A percentile compares a stretch with the other conserved stretches of the same genome.
Conservation (phyloP, 2,329 filamentous ascomycete species). For the Trichophyton simii region DNA sequence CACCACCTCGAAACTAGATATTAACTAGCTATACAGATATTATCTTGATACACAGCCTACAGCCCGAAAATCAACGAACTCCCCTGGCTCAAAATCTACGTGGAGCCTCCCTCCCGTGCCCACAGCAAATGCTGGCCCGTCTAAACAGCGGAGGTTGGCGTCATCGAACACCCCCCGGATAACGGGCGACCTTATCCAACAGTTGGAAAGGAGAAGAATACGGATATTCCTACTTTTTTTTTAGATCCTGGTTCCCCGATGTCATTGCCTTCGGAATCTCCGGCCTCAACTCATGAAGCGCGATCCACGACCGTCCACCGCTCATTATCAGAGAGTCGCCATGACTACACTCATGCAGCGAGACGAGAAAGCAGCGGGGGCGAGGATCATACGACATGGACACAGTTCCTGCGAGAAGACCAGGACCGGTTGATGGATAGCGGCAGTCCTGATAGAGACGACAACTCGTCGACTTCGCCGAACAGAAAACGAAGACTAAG, state of each 20-base stretch:
- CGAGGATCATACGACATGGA: conserved; percentile 6
- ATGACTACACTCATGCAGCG: not conserved
- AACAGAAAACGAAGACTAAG: conserved; percentile 8
- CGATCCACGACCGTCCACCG: not conserved
- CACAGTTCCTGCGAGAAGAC: conserved; percentile 8
- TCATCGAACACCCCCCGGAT: conserved; percentile 13
- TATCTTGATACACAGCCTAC: not conserved
- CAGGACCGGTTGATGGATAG: not conserved
- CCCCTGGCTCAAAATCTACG: conserved; percentile 8
- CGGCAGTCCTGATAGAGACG: not conserved
- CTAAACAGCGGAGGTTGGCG: conserved; percentile 24
- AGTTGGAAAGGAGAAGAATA: not conserved
- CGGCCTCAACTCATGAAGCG: not conserved
- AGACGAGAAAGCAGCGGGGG: not conserved
- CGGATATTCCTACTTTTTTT: not conserved
- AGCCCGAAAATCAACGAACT: not conserved
- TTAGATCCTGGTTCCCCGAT: not conserved
- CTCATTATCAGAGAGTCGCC: not conserved
- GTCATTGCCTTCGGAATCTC: not conserved
- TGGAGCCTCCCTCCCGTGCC: conserved; percentile 18
- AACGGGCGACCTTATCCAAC: not conserved
- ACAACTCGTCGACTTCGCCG: not conserved
- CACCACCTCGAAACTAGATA: not conserved
- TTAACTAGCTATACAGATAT: not conserved
- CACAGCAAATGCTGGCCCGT: conserved; percentile 23